Evolutionary conservation across 2,329 filamentous ascomycete species (phyloP).

Genomic region (Botrytis byssoidea): DNA sequence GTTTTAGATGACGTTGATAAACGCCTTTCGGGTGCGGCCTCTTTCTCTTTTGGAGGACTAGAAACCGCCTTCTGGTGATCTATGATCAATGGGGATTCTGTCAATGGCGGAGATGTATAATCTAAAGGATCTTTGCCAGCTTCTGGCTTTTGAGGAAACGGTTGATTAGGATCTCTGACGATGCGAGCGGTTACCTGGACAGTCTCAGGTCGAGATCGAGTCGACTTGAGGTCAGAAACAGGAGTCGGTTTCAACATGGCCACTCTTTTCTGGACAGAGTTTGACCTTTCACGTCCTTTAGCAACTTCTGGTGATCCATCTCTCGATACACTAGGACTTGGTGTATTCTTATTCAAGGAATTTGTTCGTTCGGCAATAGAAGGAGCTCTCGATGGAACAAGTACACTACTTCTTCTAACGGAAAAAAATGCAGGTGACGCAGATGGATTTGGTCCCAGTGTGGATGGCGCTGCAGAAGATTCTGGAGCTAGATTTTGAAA

Average conservation of each 20-base stretch:
- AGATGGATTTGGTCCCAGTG: conserved; percentile 41
- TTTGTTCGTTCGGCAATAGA: conserved; percentile 42
- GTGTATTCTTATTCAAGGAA: conserved; percentile 39
- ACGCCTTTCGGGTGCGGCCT: conserved; percentile 43
- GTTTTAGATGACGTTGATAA: conserved; percentile 32
- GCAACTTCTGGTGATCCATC: conserved; percentile 49
- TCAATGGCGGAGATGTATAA: conserved; percentile 51
- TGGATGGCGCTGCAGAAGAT: conserved; percentile 23
- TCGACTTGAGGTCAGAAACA: conserved; percentile 30
- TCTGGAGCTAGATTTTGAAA: conserved; percentile 54
- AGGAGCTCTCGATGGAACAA: conserved; percentile 39
- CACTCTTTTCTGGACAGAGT: conserved; percentile 34
- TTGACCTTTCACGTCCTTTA: conserved; percentile 36
- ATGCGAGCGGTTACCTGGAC: conserved; percentile 89
- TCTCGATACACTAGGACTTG: conserved; percentile 43
- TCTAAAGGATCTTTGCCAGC: conserved; percentile 42
- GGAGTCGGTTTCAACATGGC: conserved; percentile 31
- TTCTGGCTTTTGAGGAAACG: conserved; percentile 46
- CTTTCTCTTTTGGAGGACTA: conserved; percentile 37
- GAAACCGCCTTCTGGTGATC: conserved; percentile 50
- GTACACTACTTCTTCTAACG: conserved; percentile 48
- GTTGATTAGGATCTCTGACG: conserved; percentile 60
- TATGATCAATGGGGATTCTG: conserved; percentile 58
- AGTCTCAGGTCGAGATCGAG: conserved; percentile 63
- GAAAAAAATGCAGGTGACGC: conserved; percentile 56